Base-by-base conservation (phyloP, 2,329 filamentous ascomycete species). In the Venturia effusa region DNA sequence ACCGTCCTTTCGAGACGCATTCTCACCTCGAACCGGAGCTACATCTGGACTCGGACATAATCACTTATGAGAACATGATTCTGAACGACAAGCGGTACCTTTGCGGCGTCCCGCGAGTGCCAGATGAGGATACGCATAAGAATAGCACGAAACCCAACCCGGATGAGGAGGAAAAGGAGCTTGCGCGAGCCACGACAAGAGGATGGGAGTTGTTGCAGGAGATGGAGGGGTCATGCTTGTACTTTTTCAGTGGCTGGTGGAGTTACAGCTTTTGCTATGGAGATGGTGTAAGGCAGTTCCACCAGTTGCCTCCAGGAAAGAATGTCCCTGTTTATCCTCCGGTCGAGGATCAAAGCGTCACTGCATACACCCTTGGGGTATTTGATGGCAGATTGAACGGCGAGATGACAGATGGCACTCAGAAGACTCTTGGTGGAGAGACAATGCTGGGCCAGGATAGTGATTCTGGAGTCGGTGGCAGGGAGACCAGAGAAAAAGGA, bases 241-340 rank as follows among this genome's bases (percentile, higher is more conserved):
- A 93, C 78, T 89, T 85, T 73, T 78, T 92, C 68, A 89, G 86
- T 0, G 92, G 92, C 0, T 97, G 92, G 92, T 97, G 92, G 92
- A 94, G 89, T 71, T 97, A 97, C 76, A 89, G 88, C 69, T 96
- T 96, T 75, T 97, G 92, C 80, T 94, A 96, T 77, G 90, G 90
- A 72, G 83, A 87, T 66, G 86, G 93, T 67, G 87, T 97, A 66
- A 88, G 90, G 70, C 92, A 97, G 75, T 97, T 95, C 75, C 92
- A 97, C 74, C 90, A 91, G 55, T 78, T 93, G 65, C 84, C 90
- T 0, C 85, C 85, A 1, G 82, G 84, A 55, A 85, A 86, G 66
- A 86, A 87, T 3, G 84, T 88, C 13, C 83, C 84, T 1, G 75
- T 79, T 34, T 87, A 84, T 68, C 88, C 90, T 30, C 92, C 92